Evolutionary conservation across 768 basidiomycete genomes (phyloP).

Genomic region (Tricholoma bakamatsutake): DNA sequence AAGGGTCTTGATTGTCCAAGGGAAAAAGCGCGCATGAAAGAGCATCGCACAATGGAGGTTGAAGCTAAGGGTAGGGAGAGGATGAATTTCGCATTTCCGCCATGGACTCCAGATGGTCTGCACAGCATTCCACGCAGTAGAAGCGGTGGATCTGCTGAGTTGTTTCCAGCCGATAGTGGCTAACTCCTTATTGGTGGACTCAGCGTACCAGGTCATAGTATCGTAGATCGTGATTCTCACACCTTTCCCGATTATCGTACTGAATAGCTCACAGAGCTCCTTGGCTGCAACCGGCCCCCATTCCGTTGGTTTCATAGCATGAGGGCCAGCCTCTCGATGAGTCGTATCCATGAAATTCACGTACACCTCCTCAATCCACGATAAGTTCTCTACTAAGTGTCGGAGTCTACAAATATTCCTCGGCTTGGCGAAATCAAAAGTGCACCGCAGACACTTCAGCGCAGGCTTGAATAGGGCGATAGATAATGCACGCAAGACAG

Average conservation of each 20-base stretch:
- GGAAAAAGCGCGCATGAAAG: conserved; percentile 14
- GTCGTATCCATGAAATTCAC: conserved; percentile 4
- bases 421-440: conserved; percentile 9
- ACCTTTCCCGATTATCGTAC: conserved; percentile 1
- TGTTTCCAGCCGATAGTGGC: not conserved
- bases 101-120: not conserved
- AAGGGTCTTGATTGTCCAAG: conserved; percentile 20
- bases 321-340: not conserved
- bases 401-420: conserved; percentile 1
- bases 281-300: not conserved
- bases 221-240: not conserved
- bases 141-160: not conserved
- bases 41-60: conserved; percentile 20
- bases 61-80: conserved; percentile 3
- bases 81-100: not conserved
- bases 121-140: not conserved
- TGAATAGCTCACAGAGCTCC: conserved; percentile 4
- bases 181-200: not conserved
- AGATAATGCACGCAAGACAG: conserved; percentile 12
- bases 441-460: conserved; percentile 10
- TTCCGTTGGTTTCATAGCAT: not conserved
- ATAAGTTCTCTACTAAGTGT: not conserved
- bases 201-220: not conserved
- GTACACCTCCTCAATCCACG: conserved; percentile 5
- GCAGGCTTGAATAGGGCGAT: conserved; percentile 16